phyloP scores from a whole-genome alignment of 2,329 filamentous ascomycete species.

The Neonectria faginata region DNA sequence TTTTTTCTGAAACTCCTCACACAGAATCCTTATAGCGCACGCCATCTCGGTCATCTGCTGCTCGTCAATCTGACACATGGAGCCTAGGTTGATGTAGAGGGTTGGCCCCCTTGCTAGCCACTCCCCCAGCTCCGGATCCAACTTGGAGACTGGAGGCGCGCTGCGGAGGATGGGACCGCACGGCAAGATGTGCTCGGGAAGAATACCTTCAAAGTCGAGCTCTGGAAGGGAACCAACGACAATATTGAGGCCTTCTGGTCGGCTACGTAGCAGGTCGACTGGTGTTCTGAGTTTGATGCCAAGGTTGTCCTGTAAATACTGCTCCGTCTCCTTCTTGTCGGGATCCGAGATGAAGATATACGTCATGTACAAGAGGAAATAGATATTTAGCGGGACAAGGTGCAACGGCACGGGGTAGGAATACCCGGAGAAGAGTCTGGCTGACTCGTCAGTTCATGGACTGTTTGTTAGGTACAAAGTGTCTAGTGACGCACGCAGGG shows the following conservation, averaged over 20 bases:
- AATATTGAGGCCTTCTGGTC: conserved; percentile 35
- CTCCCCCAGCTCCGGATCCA: conserved; percentile 54
- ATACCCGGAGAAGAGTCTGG: conserved; percentile 57
- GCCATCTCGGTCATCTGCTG: no score
- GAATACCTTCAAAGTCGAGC: conserved; percentile 55
- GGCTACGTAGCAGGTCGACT: conserved; percentile 37
- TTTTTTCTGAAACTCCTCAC: conserved; percentile 28
- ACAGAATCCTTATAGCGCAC: no score
- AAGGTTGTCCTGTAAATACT: no score
- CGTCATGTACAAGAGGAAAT: conserved; percentile 48
- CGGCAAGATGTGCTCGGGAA: conserved; percentile 54
- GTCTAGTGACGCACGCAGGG: conserved; percentile 45
- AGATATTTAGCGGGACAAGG: conserved; percentile 56
- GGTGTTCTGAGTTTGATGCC: conserved; percentile 21
- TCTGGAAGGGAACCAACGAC: conserved; percentile 46
- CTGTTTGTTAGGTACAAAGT: no score
- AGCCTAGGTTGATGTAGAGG: conserved; percentile 62
- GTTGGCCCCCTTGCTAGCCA: conserved; percentile 59
- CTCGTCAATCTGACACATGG: conserved; percentile 41
- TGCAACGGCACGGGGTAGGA: conserved; percentile 60
- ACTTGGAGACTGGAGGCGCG: conserved; percentile 47
- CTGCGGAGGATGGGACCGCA: conserved; percentile 61
- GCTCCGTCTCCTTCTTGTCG: no score
- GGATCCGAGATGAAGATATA: no score
- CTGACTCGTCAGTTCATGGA: conserved; percentile 32